phyloP scores from a whole-genome alignment of 495 filamentous ascomycete species.

The Hyphodiscus hymeniophilus region DNA sequence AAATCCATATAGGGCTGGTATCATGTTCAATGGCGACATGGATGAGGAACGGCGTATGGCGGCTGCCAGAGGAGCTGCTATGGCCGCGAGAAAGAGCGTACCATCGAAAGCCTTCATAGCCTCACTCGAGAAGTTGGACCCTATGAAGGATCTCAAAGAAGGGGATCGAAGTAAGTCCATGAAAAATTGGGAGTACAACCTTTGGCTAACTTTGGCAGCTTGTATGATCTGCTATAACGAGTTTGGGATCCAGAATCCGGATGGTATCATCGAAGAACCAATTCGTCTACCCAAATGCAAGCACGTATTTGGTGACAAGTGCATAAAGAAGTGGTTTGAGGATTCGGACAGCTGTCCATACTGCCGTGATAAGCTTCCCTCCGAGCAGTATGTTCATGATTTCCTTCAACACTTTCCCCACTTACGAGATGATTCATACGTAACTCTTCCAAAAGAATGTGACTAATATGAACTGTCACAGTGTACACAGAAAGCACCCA shows the following conservation, averaged over 20 bases:
- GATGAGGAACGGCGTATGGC: slow-evolving; percentile 20
- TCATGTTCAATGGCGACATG: slow-evolving; percentile 2
- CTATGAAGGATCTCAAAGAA: slow-evolving; percentile 30
- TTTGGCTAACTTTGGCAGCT: slow-evolving; percentile 23
- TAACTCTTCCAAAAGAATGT: no score
- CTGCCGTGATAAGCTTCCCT: slow-evolving; percentile 47
- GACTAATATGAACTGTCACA: no score
- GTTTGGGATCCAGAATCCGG: slow-evolving; percentile 40
- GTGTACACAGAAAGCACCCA: no score
- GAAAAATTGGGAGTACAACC: not conserved
- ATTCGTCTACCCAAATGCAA: slow-evolving; percentile 47
- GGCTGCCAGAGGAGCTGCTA: slow-evolving; percentile 31
- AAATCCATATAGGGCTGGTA: not conserved
- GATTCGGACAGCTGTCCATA: slow-evolving; percentile 51
- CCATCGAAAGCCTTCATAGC: slow-evolving; percentile 37
- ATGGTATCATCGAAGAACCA: slow-evolving; percentile 41
- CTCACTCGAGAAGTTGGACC: slow-evolving; percentile 34
- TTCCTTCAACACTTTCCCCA: no score
- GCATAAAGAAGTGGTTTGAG: slow-evolving; percentile 53
- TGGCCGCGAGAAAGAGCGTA: slow-evolving; percentile 30
- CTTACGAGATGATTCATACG: no score
- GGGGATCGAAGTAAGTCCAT: slow-evolving; percentile 37
- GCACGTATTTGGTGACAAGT: slow-evolving; percentile 50
- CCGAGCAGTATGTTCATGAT: no score
- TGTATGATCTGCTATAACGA: slow-evolving; percentile 53